Evolutionary conservation across 2,329 filamentous ascomycete species (phyloP), one percentile per base, ranked within the genome.

Genomic region (Aspergillus quadrilineatus): DNA sequence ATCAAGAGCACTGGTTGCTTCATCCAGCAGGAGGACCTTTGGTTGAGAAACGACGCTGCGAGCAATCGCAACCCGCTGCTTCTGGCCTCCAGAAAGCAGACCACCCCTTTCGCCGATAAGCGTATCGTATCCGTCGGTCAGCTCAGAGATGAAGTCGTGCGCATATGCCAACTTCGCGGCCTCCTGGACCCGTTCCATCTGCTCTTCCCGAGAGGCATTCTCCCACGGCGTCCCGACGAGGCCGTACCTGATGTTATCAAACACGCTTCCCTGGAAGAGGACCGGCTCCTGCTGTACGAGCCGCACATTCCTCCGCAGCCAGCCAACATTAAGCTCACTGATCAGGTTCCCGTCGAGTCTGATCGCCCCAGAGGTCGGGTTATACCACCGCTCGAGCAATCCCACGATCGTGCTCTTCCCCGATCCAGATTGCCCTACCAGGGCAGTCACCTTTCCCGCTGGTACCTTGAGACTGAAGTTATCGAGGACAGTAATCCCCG

Each of bases 361-460:
- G 0, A 97, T 86, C n/a, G 82, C 76, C 15, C 94, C 94, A 30
- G 83, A 83, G 32, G 96, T 89, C 0, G 93, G 93, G 57, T 92
- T 86, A 71, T 99, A 97, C 73, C 97, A 97, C 17, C 94, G 85
- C 75, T 97, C 93, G 1, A 97, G 86, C 15, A 99, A 80, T 8
- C 93, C 93, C 30, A 97, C 89, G 59, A 97, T 92, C 0, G 94
- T 97, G 66, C 89, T 93, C 77, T 97, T 99, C 46, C 94, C 94
- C 36, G 89, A 95, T 8, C 93, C 94, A 8, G 93, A 97, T 0
- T 93, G 90, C 56, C 94, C 94, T 5, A 99, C 94, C 6, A 97
- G 79, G 1, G 94, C 94, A 2, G 93, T 96, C 14, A 89, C 92
- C 77, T 96, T 96, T 15, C 93, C 92, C 2, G 92, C 89, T 2